A percentile compares a stretch with the other conserved stretches of the same genome.
Conservation (phyloP, 805 yeast genomes). For the Hanseniaspora singularis region DNA sequence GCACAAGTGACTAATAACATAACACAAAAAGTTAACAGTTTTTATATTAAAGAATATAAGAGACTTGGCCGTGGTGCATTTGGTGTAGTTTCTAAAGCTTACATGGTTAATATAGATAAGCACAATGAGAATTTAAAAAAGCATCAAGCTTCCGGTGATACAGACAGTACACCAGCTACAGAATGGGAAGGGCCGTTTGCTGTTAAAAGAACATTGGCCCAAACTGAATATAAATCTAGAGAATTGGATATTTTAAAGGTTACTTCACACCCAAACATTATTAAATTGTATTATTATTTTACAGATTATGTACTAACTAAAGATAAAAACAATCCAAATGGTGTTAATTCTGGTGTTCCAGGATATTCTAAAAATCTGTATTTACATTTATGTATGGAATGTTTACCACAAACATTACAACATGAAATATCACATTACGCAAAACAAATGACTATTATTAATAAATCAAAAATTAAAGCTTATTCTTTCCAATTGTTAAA, state of each 20-base stretch:
- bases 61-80: conserved; percentile 80
- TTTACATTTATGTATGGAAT: conserved; percentile 78
- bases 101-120: conserved; percentile 26
- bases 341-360: background rate
- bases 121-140: conserved; percentile 28
- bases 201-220: conserved; percentile 74
- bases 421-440: conserved; percentile 61
- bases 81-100: conserved; percentile 73
- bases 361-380: conserved; percentile 31
- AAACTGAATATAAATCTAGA: conserved; percentile 72
- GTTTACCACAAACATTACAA: conserved; percentile 70
- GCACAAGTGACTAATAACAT: conserved; percentile 47
- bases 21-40: conserved; percentile 41
- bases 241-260: conserved; percentile 65
- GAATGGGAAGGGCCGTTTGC: conserved; percentile 71
- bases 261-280: conserved; percentile 71
- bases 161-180: conserved; percentile 2
- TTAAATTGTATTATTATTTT: conserved; percentile 55
- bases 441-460: conserved; percentile 47
- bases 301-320: conserved; percentile 39
- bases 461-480: conserved; percentile 61
- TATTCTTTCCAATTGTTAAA: conserved; percentile 71
- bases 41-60: conserved; percentile 60
- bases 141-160: background rate
- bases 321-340: conserved; percentile 7